A percentile compares a stretch with the other conserved stretches of the same genome.
Evolutionary conservation across 2,329 filamentous ascomycete species (phyloP).

Genomic region (Aspergillus puulaauensis): DNA sequence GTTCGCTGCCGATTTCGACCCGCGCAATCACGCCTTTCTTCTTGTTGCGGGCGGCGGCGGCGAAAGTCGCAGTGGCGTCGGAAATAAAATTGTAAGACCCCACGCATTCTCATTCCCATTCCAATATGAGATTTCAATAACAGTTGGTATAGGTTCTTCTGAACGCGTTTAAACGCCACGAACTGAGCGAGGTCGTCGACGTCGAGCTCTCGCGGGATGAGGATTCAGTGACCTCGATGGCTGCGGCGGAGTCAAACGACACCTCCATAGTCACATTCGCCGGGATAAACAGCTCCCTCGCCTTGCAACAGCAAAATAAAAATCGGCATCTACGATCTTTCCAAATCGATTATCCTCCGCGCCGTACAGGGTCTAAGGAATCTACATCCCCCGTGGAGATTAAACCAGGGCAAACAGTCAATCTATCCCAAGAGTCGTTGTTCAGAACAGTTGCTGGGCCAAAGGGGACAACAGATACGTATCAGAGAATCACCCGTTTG

Average conservation of each 20-base stretch:
- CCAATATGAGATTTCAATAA: not conserved
- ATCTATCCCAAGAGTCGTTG: slow-evolving; percentile 52
- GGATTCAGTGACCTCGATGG: slow-evolving; percentile 84
- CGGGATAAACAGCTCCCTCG: slow-evolving; percentile 78
- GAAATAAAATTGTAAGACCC: slow-evolving; percentile 75
- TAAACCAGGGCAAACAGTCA: slow-evolving; percentile 36
- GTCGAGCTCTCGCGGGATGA: slow-evolving; percentile 78
- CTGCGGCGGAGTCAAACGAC: slow-evolving; percentile 61
- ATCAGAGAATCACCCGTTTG: slow-evolving; percentile 59
- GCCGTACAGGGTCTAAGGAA: slow-evolving; percentile 33
- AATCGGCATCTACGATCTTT: slow-evolving; percentile 85
- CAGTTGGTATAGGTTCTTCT: slow-evolving; percentile 60
- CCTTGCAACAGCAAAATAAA: slow-evolving; percentile 69
- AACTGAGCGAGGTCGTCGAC: slow-evolving; percentile 66
- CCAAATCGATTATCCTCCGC: slow-evolving; percentile 57
- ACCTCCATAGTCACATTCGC: slow-evolving; percentile 61
- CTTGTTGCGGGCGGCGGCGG: slow-evolving; percentile 87
- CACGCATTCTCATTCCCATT: not conserved
- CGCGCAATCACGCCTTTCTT: slow-evolving; percentile 70
- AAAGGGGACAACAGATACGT: slow-evolving; percentile 49
- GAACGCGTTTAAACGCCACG: slow-evolving; percentile 65
- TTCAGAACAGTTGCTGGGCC: slow-evolving; percentile 44
- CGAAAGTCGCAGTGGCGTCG: slow-evolving; percentile 74
- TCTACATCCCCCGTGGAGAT: slow-evolving; percentile 23
- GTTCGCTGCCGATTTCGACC: slow-evolving; percentile 86